Base-by-base conservation (phyloP, 2,329 filamentous ascomycete genomes). In the Meredithiella fracta region DNA sequence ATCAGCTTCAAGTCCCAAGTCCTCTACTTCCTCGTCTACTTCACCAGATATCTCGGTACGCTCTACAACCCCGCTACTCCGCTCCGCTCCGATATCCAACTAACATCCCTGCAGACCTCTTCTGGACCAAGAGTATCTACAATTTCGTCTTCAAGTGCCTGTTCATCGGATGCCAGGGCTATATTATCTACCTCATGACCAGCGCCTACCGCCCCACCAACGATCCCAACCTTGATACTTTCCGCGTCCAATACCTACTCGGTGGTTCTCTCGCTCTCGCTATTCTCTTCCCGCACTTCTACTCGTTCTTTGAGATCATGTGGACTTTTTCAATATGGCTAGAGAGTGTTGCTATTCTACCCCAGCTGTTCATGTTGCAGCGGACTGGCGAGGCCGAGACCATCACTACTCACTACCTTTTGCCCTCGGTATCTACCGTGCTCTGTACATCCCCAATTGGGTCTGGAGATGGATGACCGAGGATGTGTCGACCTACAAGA, bases 311-410 rank as follows among this genome's bases (percentile, higher is more conserved):
- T 26, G 91, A 96, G 79, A 88, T 98, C 60, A 76, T 94, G 51
- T 98, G 92, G 92, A 85, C 92, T 22, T 98, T 97, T 69, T 94
- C 86, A 55, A 96, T 98, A 68, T 98, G 92, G 92, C 79, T 98
- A 31, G 92, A 98, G 73, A 84, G 86, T 3, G 92, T 98, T 17
- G 92, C 92, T 54, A 98, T 98, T 63, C 78, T 98, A 59, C 92
- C 92, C 1, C 92, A 98, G 73, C 79, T 98, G 54, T 97, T 98
- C 71, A 94, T 98, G 87, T 77, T 98, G 61, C 92, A 98, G 72
- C 79, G 92, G 64, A 98, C 92, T 0, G 94, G 92, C 62, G 91
- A 97, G 72, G 94, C 92, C 9, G 92, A 98, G 72, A 96, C 92
- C n/a, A 98, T 98, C 66, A 98, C 92, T 11, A 95, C 90, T 1